Conservation (phyloP, 306 rosid species). For the Fagus sylvatica region DNA sequence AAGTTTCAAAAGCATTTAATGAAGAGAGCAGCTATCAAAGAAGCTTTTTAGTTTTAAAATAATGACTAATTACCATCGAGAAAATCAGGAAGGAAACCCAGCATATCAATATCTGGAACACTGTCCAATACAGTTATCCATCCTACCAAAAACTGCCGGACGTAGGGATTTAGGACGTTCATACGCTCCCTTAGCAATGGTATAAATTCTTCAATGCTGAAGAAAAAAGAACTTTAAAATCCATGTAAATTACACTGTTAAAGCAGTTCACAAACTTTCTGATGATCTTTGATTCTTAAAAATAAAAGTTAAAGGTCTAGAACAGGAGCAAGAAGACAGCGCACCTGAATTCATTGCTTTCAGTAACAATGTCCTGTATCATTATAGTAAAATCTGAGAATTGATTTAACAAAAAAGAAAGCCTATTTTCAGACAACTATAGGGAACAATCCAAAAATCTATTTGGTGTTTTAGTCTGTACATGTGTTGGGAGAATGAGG, state of each 20-base stretch:
- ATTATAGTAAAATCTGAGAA: constrained; percentile 37
- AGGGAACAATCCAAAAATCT: constrained; percentile 24
- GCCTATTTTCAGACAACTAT: constrained; percentile 18
- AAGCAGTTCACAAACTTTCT: constrained; percentile 23
- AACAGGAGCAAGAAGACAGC: constrained; percentile 27
- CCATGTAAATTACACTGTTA: constrained; percentile 17
- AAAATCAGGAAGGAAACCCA: constrained; percentile 95
- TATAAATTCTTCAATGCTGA: constrained; percentile 95
- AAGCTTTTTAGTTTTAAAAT: constrained; percentile 3
- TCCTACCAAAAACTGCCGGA: constrained; percentile 99
- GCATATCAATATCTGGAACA: constrained; percentile 98
- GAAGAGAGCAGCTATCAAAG: constrained; percentile 7
- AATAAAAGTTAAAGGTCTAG: constrained; percentile 24
- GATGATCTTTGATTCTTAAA: constrained; percentile 23
- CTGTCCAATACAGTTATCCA: constrained; percentile 99
- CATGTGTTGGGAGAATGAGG: constrained; percentile 12
- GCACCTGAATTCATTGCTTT: constrained; percentile 98
- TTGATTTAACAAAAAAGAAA: constrained; percentile 20
- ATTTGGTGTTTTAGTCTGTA: constrained; percentile 1
- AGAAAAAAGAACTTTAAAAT: constrained; percentile 28
- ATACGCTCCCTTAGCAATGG: constrained; percentile 99
- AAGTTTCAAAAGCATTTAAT: constrained; percentile 23
- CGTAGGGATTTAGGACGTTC: constrained; percentile 96
- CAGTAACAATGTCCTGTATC: constrained; percentile 98
- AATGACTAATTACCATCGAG: constrained; percentile 64